Base-by-base conservation (phyloP, 2,329 filamentous ascomycete species). In the Thermoascus crustaceus region DNA sequence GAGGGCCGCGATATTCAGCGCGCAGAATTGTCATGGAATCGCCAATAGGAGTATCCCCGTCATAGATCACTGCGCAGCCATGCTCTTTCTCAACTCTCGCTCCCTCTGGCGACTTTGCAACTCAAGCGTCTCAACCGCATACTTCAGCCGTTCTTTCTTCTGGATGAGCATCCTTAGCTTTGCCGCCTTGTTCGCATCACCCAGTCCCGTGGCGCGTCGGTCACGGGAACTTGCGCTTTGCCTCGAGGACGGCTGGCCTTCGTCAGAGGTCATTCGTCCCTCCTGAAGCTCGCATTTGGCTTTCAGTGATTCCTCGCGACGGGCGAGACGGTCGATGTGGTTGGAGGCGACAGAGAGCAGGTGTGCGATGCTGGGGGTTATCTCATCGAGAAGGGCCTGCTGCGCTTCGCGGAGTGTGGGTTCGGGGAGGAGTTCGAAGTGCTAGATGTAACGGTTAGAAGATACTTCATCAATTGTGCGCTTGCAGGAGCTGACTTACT, bases 351-450 rank as follows among this genome's bases (percentile, higher is more conserved):
- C 80, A 43, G 79, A 75, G 34, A 95, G 78, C 2, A 95, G 76
- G 39, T 78, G 75, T 19, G 80, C 70, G 44, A 94, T 83, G 58
- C 86, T 87, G 6, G 88, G 88, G n/a, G 82, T 80, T 48, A 94
- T 91, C 57, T 94, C 87, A 52, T 85, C 83, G 49, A 87, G 81
- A 11, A 95, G 76, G 4, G 85, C 80, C 46, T 84, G 72, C 61
- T 95, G 88, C 20, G 88, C 88, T 43, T 81, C 75, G 42, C 80
- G 79, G 29, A 95, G 76, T 34, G 84, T 84, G 8, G 82, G 77
- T 57, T 94, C 85, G 10, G 87, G 85, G 48, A 94, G 84, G 26
- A 94, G 78, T 60, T 95, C 88, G 63, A 94, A 95, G 66, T 94
- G 88, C 81, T 93, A 49, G 37, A 30, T 18, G 26, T 17, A n/a